Evolutionary conservation across 2,329 filamentous ascomycete species (phyloP).

Genomic region (Neopestalotiopsis sp.): DNA sequence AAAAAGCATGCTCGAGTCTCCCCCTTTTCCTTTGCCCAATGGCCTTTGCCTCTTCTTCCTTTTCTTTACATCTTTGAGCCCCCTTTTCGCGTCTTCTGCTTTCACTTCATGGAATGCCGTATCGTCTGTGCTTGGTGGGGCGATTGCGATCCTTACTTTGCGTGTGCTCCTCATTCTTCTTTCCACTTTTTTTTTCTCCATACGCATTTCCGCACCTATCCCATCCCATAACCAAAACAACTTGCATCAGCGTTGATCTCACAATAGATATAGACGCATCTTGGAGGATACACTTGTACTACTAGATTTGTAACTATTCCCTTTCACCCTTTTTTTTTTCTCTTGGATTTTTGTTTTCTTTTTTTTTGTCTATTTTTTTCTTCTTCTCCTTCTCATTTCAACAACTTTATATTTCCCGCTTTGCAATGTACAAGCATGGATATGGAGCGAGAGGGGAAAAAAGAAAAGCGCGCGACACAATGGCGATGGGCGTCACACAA

Average conservation of each 20-base stretch:
- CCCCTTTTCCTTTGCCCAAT: constrained; percentile 11
- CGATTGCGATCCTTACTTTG: neutral
- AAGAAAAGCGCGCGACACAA: constrained; percentile 5
- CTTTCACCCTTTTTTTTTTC: constrained; percentile 19
- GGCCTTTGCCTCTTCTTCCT: constrained; percentile 19
- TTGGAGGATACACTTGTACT: constrained; percentile 17
- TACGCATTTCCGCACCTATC: neutral
- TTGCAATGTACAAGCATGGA: constrained; percentile 12
- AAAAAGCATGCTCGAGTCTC: neutral
- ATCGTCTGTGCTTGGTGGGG: neutral
- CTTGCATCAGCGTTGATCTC: constrained; percentile 6
- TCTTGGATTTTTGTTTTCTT: constrained; percentile 20
- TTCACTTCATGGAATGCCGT: constrained; percentile 1
- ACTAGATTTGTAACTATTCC: constrained; percentile 5
- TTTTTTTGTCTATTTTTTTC: constrained; percentile 16
- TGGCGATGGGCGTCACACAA: constrained; percentile 1
- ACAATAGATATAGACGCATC: constrained; percentile 11
- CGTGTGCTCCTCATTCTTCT: neutral
- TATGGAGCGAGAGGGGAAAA: neutral
- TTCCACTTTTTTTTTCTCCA: neutral
- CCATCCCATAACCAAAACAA: neutral
- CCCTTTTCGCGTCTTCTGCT: constrained; percentile 9
- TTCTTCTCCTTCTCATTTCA: constrained; percentile 6
- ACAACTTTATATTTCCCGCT: neutral
- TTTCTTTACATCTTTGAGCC: constrained; percentile 2